Base-by-base conservation (phyloP, 805 yeast genomes). In the Pichia membranifaciens region DNA sequence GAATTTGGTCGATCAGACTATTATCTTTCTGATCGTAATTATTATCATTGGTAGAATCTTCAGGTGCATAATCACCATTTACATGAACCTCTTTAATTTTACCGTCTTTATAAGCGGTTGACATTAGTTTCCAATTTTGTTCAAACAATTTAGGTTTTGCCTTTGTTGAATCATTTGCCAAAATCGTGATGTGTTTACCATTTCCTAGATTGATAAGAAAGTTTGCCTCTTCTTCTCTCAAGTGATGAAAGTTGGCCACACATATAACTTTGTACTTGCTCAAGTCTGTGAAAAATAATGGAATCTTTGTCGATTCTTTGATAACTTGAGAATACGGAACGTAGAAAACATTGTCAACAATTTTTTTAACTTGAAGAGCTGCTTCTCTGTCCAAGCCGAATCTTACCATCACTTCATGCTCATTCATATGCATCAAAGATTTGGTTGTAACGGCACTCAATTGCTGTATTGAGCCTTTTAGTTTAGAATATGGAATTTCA, bases 361-460 rank as follows among this genome's bases (percentile, higher is more conserved):
- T 5, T 4, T 25, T 17, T 33, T 47, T 47, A 17, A 47, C 17
- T 2, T 34, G 7, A 16, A 21, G 16, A 22, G 31, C 5, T 1
- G 33, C 44, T 3, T 38, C 40, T 32, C 33, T 47, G 1, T 13
- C 9, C 22, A 47, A 22, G 9, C 50, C 50, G 42, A 23, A 47
- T 33, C 46, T 41, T 15, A 47, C 20, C n/a, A 29, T 9, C 5
- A 35, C 16, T 22, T 47, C 46, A 15, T 17, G 6, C 5, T 38
- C 12, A 18, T 20, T 18, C 50, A 47, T 38, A 5, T 28, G 18
- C 17, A 31, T 38, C 2, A 46, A 29, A 6, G 15, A 21, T 5
- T n/a, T 3, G 8, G 3, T 23, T 6, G 28, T 21, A 18, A 41
- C 41, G 2, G 33, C 25, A 46, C 49, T 37, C 8, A 46, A 17